phyloP scores from a whole-genome alignment of 441 rosid species.

The Gossypium gossypioides region DNA sequence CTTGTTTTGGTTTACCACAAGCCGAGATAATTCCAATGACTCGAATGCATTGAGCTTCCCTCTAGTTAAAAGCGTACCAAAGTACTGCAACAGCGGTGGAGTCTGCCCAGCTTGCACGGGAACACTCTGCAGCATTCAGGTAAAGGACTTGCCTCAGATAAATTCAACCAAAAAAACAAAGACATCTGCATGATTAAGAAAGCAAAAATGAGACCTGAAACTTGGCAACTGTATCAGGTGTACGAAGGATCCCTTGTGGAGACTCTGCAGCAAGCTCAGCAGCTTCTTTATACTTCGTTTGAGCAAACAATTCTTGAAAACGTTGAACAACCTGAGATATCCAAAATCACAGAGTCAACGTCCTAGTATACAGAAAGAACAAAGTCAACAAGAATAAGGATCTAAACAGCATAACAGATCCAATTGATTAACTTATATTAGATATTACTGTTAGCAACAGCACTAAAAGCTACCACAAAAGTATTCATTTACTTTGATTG shows the following conservation, averaged over 20 bases:
- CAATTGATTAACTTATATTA: background rate
- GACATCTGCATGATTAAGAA: background rate
- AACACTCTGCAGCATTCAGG: conserved; percentile 62
- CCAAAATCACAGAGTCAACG: conserved; percentile 20
- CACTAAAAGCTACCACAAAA: background rate
- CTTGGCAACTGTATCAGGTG: conserved; percentile 96
- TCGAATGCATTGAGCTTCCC: conserved; percentile 96
- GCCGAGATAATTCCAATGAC: conserved; percentile 95
- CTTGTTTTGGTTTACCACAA: conserved; percentile 97
- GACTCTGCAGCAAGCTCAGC: conserved; percentile 99
- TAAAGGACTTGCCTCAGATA: background rate
- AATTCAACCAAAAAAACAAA: background rate
- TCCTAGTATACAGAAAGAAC: conserved; percentile 1
- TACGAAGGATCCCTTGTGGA: conserved; percentile 92
- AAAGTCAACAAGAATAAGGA: background rate
- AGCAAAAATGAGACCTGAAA: conserved; percentile 62
- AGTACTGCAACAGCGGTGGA: conserved; percentile 95
- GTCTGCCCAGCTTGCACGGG: conserved; percentile 99
- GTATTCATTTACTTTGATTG: background rate
- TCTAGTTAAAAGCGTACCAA: conserved; percentile 92
- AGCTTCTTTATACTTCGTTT: conserved; percentile 97
- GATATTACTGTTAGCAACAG: background rate
- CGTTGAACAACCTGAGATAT: conserved; percentile 84
- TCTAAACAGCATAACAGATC: background rate
- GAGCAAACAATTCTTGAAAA: conserved; percentile 96